Percentiles rank a stretch among this genome's conserved stretches.
These are phyloP conservation scores for Pythium chondricola DNA, from an alignment of 352 stramenopile species.

Conservation along the genomic window DNA sequence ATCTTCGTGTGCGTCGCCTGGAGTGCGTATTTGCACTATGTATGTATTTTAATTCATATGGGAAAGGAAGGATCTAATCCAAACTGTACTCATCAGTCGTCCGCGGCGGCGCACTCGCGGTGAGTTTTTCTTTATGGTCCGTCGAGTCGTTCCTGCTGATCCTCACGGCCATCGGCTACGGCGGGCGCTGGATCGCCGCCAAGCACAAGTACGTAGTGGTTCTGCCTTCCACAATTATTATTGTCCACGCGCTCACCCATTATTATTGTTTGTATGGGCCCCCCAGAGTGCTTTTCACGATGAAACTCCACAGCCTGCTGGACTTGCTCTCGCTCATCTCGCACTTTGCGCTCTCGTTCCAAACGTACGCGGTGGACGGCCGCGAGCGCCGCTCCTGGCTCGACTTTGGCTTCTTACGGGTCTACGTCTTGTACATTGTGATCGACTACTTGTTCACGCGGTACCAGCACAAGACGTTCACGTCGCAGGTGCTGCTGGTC, in stretches of 20 bases:
- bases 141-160: constrained; percentile 76
- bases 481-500: constrained; percentile 68
- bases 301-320: constrained; percentile 69
- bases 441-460: constrained; percentile 61
- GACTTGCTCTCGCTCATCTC: constrained; percentile 79
- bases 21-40: constrained; percentile 51
- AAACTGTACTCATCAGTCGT: constrained; percentile 49
- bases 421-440: constrained; percentile 82
- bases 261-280: neutral
- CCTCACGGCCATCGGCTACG: constrained; percentile 62
- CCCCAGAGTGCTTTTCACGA: constrained; percentile 46
- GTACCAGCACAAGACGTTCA: constrained; percentile 78
- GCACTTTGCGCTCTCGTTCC: constrained; percentile 73
- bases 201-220: constrained; percentile 82
- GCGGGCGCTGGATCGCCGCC: constrained; percentile 64
- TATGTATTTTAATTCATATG: neutral
- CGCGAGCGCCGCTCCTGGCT: constrained; percentile 70
- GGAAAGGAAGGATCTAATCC: too few species aligned
- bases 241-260: neutral
- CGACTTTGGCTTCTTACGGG: constrained; percentile 81
- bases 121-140: constrained; percentile 78
- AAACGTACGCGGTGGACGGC: constrained; percentile 49
- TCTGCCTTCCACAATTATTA: neutral
- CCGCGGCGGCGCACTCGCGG: constrained; percentile 48
- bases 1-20: constrained; percentile 78